Evolutionary conservation across 2,329 filamentous ascomycete species (phyloP).

Genomic region (Fusarium sp.): DNA sequence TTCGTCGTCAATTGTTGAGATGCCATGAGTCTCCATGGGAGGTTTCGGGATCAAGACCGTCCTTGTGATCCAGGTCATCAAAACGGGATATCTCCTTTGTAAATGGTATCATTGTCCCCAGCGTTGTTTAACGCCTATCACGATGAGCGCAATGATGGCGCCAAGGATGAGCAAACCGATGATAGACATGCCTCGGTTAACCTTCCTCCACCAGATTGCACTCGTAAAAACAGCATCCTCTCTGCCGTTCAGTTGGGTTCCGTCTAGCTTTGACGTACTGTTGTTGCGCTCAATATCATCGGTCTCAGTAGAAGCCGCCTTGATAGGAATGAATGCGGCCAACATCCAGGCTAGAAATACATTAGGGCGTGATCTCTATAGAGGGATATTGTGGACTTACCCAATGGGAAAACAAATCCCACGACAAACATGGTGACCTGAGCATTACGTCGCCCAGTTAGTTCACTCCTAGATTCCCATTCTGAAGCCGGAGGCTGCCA

Average conservation of each 20-base stretch:
- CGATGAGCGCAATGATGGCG: slow-evolving; percentile 62
- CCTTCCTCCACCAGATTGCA: slow-evolving; percentile 69
- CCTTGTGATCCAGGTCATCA: slow-evolving; percentile 26
- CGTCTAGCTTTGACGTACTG: slow-evolving; percentile 55
- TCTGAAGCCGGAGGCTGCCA: slow-evolving; percentile 81
- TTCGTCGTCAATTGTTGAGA: slow-evolving; percentile 46
- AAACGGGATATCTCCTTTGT: slow-evolving; percentile 32
- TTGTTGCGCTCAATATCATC: slow-evolving; percentile 63
- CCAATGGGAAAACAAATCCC: slow-evolving; percentile 82
- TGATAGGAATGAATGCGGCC: slow-evolving; percentile 79
- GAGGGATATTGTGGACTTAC: slow-evolving; percentile 57
- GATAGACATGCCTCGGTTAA: slow-evolving; percentile 69
- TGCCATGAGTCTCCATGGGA: slow-evolving; percentile 35
- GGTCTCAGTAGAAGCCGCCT: slow-evolving; percentile 65
- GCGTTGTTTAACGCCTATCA: slow-evolving; percentile 63
- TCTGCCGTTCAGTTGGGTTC: slow-evolving; percentile 51
- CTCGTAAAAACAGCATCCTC: slow-evolving; percentile 63
- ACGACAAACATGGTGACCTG: slow-evolving; percentile 80
- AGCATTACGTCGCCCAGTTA: slow-evolving; percentile 75
- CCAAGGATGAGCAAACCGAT: slow-evolving; percentile 66
- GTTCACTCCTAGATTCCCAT: slow-evolving; percentile 69
- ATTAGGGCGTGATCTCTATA: slow-evolving; percentile 26
- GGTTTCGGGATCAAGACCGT: slow-evolving; percentile 13
- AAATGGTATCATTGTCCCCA: slow-evolving; percentile 53
- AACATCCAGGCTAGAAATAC: slow-evolving; percentile 76